Percentiles rank a stretch among this genome's conserved stretches.
Conservation (phyloP, 106 monocot genomes). For the Phalaenopsis aphrodite region DNA sequence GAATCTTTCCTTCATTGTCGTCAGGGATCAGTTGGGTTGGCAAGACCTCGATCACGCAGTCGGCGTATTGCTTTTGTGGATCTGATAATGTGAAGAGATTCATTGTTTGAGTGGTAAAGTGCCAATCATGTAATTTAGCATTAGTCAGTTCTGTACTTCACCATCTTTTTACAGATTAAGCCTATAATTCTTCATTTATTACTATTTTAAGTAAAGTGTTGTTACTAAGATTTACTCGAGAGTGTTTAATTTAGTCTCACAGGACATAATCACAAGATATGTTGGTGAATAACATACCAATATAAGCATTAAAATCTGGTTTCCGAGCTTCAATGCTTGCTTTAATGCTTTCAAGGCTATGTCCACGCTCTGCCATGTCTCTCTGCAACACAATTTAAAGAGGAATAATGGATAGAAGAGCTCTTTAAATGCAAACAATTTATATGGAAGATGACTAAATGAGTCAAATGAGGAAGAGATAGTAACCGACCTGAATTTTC, state of each 20-base stretch:
- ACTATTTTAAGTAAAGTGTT: too few species aligned
- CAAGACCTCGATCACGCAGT: slow-evolving; percentile 92
- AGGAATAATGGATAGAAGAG: neutral
- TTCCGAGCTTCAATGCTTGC: slow-evolving; percentile 94
- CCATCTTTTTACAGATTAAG: too few species aligned
- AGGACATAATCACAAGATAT: too few species aligned
- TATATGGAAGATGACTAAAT: too few species aligned
- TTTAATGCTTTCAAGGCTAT: slow-evolving; percentile 98
- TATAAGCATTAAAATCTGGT: slow-evolving; percentile 93
- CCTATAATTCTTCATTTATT: too few species aligned
- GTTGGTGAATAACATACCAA: slow-evolving; percentile 40
- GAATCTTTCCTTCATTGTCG: slow-evolving; percentile 89
- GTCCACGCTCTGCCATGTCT: slow-evolving; percentile 97
- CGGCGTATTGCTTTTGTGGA: slow-evolving; percentile 90
- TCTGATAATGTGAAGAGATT: slow-evolving; percentile 28
- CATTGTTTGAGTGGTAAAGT: neutral
- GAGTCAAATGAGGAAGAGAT: neutral
- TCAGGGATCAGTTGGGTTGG: slow-evolving; percentile 88
- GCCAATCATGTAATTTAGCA: too few species aligned
- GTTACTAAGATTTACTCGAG: too few species aligned
- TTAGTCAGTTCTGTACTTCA: too few species aligned
- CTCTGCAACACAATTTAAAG: slow-evolving; percentile 33
- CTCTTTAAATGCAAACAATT: too few species aligned
- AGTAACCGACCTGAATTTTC: slow-evolving; percentile 76
- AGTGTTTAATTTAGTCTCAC: too few species aligned